These are phyloP conservation scores for Phytophthora fragariaefolia DNA, from an alignment of 352 stramenopile genomes.

Conservation along the genomic window DNA sequence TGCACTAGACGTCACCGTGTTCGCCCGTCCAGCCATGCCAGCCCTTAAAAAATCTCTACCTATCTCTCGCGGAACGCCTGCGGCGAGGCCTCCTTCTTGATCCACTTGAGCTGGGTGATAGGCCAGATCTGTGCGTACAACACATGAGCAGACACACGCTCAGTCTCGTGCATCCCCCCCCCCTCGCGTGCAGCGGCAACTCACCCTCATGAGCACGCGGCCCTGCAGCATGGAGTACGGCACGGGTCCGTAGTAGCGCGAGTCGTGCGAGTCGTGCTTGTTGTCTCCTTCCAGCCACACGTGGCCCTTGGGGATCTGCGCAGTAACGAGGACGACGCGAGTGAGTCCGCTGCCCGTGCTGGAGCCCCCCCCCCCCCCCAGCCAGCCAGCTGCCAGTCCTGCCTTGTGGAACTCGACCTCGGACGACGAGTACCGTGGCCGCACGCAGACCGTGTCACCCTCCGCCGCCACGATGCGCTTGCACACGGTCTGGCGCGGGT, in stretches of 20 bases:
- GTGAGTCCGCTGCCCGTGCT: not conserved
- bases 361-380: too few relatives aligned
- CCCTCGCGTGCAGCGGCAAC: constrained; percentile 14
- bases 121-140: constrained; percentile 74
- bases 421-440: constrained; percentile 70
- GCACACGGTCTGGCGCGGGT: constrained; percentile 87
- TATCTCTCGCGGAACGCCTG: constrained; percentile 70
- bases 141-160: not conserved
- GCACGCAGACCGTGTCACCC: constrained; percentile 82
- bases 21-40: not conserved
- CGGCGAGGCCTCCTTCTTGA: constrained; percentile 61
- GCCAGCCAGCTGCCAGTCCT: too few relatives aligned
- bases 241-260: constrained; percentile 95
- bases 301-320: constrained; percentile 88
- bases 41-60: not conserved
- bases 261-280: constrained; percentile 95
- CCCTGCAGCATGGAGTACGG: constrained; percentile 92
- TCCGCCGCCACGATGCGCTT: constrained; percentile 90
- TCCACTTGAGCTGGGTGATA: constrained; percentile 65
- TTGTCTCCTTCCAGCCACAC: constrained; percentile 99
- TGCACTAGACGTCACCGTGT: too few relatives aligned
- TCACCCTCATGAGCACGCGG: constrained; percentile 88
- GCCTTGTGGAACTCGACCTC: constrained; percentile 83
- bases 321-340: constrained; percentile 5
- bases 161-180: not conserved